Evolutionary conservation across 129 eudicot species (phyloP), one percentile per base, ranked within the genome.

Genomic region (Chrysanthemum makinoi): DNA sequence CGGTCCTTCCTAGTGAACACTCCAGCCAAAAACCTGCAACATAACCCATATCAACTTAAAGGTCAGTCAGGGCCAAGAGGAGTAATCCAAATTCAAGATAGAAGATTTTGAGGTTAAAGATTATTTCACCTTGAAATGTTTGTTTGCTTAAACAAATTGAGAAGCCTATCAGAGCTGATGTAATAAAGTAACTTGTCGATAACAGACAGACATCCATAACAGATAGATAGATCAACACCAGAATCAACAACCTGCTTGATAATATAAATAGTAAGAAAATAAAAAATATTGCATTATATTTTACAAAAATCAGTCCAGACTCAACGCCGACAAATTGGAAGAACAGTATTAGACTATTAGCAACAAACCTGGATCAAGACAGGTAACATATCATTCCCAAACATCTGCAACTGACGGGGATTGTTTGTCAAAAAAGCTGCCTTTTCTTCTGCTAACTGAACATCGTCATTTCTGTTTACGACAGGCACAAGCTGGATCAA

Each of bases 1-100:
- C 76, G 82, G 71, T 94, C 99, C 83, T 90, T 94, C 63, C 89
- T 80, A 57, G 85, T 80, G 74, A 94, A 86, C 19, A 90, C 83
- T 59, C 99, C 99, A 69, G 96, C 96, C 85, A 94, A 86, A 80
- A 94, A 94, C 75, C 98, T 94, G 89, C 54, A 17, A 72, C 20
- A 56, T 44, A 33, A 59, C 51, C 59, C 54, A 67, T 24, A 66
- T 70, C 28, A 59, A 17, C 59, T 60, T 50, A 24, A 16, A 14
- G 33, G 46, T 35, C 69, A 12, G 16, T n/a, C 12, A 48, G 9
- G 9, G 44, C 7, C 46, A 10, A 39, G 46, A 39, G 46, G 46
- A 39, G 46, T 39, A 6, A 39, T 7, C 46, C 46, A 39, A 8
- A 39, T 39, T 39, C 46, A 2, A 39, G 46, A 7, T 39, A 7